Evolutionary conservation across 2,329 filamentous ascomycete species (phyloP), one percentile per base, ranked within the genome.

Genomic region (Mollisia scopiformis): DNA sequence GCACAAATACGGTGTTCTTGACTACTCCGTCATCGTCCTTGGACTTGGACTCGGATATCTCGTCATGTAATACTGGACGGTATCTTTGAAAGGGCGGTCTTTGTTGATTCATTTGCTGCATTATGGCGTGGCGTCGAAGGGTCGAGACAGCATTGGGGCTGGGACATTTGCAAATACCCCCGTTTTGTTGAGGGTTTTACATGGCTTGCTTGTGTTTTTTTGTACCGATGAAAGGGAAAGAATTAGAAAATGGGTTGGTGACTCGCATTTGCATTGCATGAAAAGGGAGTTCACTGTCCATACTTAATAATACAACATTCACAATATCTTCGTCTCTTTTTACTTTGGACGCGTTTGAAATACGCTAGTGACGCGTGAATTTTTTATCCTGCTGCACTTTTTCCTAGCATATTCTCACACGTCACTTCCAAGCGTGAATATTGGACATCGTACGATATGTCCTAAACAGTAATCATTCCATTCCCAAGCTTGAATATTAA

Each of bases 21-120:
- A 73, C 50, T 14, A 68, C 10, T 62, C 56, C 1, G 70, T 74
- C 13, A 70, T 72, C 54, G 68, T 47, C 6, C 51, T 74, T 14
- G 72, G 72, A 54, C 68, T 73, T 14, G 71, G 67, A 23, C 62
- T 73, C 16, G 71, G 71, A 30, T 73, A 71, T 62, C 59, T 73
- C n/a, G 66, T 73, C 59, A 72, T 74, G 71, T 74, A 70, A 71
- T 27, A 47, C 43, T 47, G 14, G 43, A 43, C n/a, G 55, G 23
- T 23, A 23, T 19, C 50, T 13, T 19, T 30, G 19, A 7, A n/a
- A 47, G 47, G 47, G 21, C 11, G 11, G 21, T 47, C 21, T 47
- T 23, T 47, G 16, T 47, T 47, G 8, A 28, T 58, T 52, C 10
- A 58, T 58, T 58, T 55, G 28, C 27, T 58, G 30, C 25, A 58